Percentiles rank a stretch among this genome's conserved stretches.
phyloP scores from a whole-genome alignment of 108 stramenopile genomes.

The Cyclotella baltica region DNA sequence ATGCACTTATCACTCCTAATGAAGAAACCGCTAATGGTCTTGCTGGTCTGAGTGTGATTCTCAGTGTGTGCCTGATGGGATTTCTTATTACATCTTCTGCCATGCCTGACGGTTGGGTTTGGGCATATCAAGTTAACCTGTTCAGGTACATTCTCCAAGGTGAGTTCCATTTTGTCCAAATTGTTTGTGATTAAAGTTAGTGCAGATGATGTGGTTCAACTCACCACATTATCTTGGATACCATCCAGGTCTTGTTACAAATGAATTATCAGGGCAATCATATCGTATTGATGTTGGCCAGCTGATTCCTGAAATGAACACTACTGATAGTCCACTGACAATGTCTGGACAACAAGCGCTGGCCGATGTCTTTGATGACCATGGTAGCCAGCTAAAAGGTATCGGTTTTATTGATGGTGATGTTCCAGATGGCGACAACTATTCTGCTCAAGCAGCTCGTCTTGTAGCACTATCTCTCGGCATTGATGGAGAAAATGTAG shows the following conservation, averaged over 20 bases:
- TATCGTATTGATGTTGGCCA: conserved; percentile 45
- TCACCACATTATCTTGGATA: neutral
- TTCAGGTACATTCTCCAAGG: conserved; percentile 58
- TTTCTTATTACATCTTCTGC: conserved; percentile 49
- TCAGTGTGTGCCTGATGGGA: conserved; percentile 51
- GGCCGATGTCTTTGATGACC: conserved; percentile 10
- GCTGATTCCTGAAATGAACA: conserved; percentile 30
- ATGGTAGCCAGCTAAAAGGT: neutral
- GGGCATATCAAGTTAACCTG: conserved; percentile 47
- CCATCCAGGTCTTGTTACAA: conserved; percentile 52
- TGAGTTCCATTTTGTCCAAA: neutral
- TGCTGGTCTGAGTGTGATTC: conserved; percentile 50
- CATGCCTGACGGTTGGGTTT: conserved; percentile 53
- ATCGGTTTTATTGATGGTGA: neutral
- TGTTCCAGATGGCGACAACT: conserved; percentile 22
- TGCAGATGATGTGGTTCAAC: too few species aligned
- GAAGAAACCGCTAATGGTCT: conserved; percentile 56
- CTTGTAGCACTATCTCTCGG: conserved; percentile 8
- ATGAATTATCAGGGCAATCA: conserved; percentile 41
- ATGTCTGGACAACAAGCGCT: neutral
- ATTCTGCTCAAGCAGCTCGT: conserved; percentile 20
- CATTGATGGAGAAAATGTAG: conserved; percentile 18
- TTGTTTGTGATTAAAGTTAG: too few species aligned
- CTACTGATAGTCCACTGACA: neutral
- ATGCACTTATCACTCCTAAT: conserved; percentile 53